These are phyloP conservation scores for Aphanomyces astaci DNA, from an alignment of 352 stramenopile genomes.

Conservation along the genomic window DNA sequence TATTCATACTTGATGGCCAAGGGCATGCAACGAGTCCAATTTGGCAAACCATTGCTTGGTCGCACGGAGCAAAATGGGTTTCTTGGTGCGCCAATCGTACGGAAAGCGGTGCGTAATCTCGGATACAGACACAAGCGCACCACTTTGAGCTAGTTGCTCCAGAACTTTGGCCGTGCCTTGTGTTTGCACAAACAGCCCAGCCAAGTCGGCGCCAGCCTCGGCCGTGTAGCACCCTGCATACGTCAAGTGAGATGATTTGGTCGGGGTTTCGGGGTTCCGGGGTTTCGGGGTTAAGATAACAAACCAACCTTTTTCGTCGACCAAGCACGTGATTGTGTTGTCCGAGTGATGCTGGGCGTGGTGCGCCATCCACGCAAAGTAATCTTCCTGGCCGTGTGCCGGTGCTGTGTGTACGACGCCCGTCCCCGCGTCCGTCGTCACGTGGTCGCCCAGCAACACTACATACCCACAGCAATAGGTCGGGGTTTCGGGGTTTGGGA, in stretches of 20 bases:
- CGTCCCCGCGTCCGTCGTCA: conserved; percentile 96
- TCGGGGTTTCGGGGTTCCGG: no score
- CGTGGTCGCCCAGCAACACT: conserved; percentile 93
- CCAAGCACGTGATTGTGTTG: conserved; percentile 46
- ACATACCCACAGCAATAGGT: background rate
- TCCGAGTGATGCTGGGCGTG: conserved; percentile 32
- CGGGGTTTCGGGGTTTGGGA: background rate
- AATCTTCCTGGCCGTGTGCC: conserved; percentile 96
- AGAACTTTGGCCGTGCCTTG: conserved; percentile 93
- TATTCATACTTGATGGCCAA: conserved; percentile 45
- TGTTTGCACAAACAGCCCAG: conserved; percentile 83
- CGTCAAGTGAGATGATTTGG: no score
- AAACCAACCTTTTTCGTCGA: conserved; percentile 56
- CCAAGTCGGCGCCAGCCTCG: conserved; percentile 86
- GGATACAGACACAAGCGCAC: conserved; percentile 78
- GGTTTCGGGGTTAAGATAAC: no score
- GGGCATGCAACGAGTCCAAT: conserved; percentile 88
- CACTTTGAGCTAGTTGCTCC: conserved; percentile 61
- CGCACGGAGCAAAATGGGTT: conserved; percentile 96
- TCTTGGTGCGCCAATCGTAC: conserved; percentile 99
- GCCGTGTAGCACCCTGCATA: conserved; percentile 80
- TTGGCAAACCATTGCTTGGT: conserved; percentile 99
- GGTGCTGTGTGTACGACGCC: conserved; percentile 98
- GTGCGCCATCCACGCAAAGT: conserved; percentile 64
- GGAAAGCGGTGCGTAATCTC: conserved; percentile 94